Evolutionary conservation across 2,329 filamentous ascomycete genomes (phyloP), one percentile per base, ranked within the genome.

Genomic region (Ascochyta viciae-villosae): DNA sequence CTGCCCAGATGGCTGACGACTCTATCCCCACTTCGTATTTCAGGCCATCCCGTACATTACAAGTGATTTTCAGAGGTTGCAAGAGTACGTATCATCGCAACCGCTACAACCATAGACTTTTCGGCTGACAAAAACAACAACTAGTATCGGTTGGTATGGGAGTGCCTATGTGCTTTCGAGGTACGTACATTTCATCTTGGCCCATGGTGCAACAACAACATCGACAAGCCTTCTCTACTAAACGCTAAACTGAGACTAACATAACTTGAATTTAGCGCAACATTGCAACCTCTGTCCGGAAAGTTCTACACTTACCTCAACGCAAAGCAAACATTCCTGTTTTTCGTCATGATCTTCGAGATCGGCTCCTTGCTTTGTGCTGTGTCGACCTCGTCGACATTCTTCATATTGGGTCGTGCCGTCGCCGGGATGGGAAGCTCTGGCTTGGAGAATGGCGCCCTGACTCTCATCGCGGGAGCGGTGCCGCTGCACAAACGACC

Each of bases 381-480:
- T 6, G 13, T 34, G 4, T 15, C 33, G 8, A 34, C 13, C 15
- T 34, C 33, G 5, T 34, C 33, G 6, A n/a, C 33, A 2, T n/a
- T 34, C 13, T 40, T 64, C 41, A 64, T 64, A 7, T 29, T 55
- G 1, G 62, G 62, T 6, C 42, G 62, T 8, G 57, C 54, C 6
- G 52, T 64, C 15, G 57, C 62, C 4, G 62, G 62, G 2, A 27
- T 58, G 7, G 62, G 62, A 8, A 50, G 43, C 19, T 53, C 57
- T 4, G 62, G 62, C 7, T 42, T 39, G 6, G 64, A 60, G 34
- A 66, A 58, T 12, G 38, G 33, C 13, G 33, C 13, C 33, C 6
- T 34, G 33, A 34, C 33, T 4, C 13, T 34, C 33, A 34, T 34
- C n/a, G 33, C 33, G 4, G 33, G 33, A n/a, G 13, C 33, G 33